Conservation (phyloP, 345 rosid genomes). For the Euphorbia peplus region DNA sequence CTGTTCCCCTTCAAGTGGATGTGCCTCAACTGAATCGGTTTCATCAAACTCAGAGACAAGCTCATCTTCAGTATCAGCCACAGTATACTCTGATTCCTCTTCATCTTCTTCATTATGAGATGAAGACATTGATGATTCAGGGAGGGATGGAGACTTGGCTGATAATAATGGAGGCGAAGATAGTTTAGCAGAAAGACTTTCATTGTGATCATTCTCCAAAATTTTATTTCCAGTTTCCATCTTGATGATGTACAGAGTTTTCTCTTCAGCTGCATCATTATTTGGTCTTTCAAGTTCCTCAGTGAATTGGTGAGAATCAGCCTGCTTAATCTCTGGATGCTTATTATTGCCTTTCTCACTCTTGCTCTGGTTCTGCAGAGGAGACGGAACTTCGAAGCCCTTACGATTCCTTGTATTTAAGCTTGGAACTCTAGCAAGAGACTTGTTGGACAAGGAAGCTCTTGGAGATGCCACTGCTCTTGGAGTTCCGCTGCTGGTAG, state of each 20-base stretch:
- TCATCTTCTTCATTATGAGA: conserved; percentile 35
- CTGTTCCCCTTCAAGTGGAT: conserved; percentile 22
- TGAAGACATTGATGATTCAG: conserved; percentile 26
- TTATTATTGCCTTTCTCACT: conserved; percentile 3
- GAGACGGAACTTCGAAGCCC: conserved; percentile 30
- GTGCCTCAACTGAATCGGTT: conserved; percentile 20
- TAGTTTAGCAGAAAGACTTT: conserved; percentile 36
- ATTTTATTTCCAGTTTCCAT: conserved; percentile 43
- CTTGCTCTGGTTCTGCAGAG: conserved; percentile 30
- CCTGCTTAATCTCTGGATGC: conserved; percentile 28
- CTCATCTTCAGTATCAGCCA: conserved; percentile 41
- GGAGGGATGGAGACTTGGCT: conserved; percentile 18
- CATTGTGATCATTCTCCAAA: conserved; percentile 43
- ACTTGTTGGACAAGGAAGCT: conserved; percentile 28
- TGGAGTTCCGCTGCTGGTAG: background rate
- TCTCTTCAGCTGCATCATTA: conserved; percentile 45
- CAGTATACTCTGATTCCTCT: conserved; percentile 36
- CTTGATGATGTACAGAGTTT: conserved; percentile 61
- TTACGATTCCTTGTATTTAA: conserved; percentile 34
- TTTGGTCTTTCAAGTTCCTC: conserved; percentile 15
- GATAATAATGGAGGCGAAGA: conserved; percentile 27
- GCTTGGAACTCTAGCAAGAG: conserved; percentile 31
- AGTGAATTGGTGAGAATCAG: conserved; percentile 27
- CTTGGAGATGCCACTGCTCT: conserved; percentile 23
- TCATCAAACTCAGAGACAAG: conserved; percentile 38